A percentile compares a stretch with the other conserved stretches of the same genome.
These are phyloP conservation scores for Aspergillus alliaceus DNA, from an alignment of 2,329 filamentous ascomycete species.

Conservation along the genomic window DNA sequence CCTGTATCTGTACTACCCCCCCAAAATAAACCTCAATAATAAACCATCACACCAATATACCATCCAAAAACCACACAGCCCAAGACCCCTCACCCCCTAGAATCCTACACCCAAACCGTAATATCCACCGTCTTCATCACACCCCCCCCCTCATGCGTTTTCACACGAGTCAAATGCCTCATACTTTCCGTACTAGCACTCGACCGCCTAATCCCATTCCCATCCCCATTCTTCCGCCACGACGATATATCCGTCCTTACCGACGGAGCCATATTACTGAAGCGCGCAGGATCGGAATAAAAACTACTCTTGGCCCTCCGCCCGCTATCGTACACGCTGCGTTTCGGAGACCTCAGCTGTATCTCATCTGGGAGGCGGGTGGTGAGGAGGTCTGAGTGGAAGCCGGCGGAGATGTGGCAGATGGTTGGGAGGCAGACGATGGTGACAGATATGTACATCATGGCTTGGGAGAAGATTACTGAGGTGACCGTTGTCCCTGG, in stretches of 20 bases:
- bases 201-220: not conserved
- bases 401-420: slow-evolving; percentile 26
- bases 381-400: slow-evolving; percentile 22
- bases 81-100: not conserved
- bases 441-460: slow-evolving; percentile 25
- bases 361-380: slow-evolving; percentile 16
- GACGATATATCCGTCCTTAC: slow-evolving; percentile 8
- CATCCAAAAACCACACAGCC: not conserved
- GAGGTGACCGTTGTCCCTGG: slow-evolving; percentile 19
- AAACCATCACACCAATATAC: too few relatives aligned
- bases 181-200: slow-evolving; percentile 18
- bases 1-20: too few relatives aligned
- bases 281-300: not conserved
- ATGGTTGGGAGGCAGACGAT: slow-evolving; percentile 27
- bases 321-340: slow-evolving; percentile 7
- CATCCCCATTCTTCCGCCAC: not conserved
- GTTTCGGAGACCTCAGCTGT: slow-evolving; percentile 13
- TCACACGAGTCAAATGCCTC: slow-evolving; percentile 12
- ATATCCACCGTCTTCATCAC: slow-evolving; percentile 22
- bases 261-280: not conserved
- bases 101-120: slow-evolving; percentile 16
- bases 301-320: slow-evolving; percentile 1
- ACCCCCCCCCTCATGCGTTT: slow-evolving; percentile 4
- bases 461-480: slow-evolving; percentile 19
- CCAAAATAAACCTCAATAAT: too few relatives aligned